phyloP scores from a whole-genome alignment of 768 basidiomycete genomes.

The Termitomyces sp. region DNA sequence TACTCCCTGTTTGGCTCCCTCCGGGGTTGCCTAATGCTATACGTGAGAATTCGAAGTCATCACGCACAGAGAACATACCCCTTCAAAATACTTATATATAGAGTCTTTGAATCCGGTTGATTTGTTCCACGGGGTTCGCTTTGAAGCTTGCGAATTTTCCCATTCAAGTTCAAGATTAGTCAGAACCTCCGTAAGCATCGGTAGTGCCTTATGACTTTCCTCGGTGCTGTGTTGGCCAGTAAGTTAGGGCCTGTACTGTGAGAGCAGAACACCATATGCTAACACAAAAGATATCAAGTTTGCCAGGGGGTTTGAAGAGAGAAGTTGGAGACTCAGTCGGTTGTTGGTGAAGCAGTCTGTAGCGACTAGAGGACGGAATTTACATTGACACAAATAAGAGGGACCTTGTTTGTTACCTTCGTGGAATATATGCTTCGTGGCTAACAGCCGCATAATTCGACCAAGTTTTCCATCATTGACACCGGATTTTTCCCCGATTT shows the following conservation, averaged over 20 bases:
- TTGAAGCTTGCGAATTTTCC: neutral
- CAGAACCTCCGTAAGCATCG: neutral
- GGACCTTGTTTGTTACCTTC: too few species aligned
- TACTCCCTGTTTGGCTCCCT: neutral
- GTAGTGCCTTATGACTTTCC: neutral
- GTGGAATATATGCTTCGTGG: neutral
- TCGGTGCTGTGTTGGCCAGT: neutral
- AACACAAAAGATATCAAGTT: neutral
- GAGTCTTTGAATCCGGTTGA: neutral
- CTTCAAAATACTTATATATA: neutral
- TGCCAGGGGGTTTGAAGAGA: neutral
- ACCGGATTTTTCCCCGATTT: slow-evolving; percentile 4
- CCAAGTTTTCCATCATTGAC: neutral
- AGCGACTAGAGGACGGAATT: neutral
- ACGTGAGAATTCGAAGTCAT: neutral
- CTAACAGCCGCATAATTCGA: neutral
- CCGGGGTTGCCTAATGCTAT: neutral
- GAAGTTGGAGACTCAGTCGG: neutral
- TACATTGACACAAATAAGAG: neutral
- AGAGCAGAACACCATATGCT: too few species aligned
- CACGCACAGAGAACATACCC: neutral
- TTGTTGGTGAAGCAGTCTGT: neutral
- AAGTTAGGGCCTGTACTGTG: too few species aligned
- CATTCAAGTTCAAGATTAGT: neutral
- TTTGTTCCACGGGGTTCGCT: neutral